Percentiles rank a stretch among this genome's conserved stretches.
Evolutionary conservation across 768 basidiomycete species (phyloP).

Genomic region (Agaricus subrufescens): DNA sequence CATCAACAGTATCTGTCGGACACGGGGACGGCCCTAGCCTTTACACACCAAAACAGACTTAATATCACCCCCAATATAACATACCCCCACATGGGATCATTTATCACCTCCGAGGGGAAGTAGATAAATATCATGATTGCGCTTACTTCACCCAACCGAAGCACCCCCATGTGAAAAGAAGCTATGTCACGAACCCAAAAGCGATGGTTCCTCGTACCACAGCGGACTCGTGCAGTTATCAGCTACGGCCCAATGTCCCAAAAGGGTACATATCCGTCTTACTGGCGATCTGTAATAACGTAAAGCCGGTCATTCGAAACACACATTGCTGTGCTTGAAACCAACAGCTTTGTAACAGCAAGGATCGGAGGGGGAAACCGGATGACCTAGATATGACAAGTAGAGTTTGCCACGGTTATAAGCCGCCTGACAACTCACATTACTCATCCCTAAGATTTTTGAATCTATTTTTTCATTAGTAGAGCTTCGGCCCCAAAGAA

Average conservation of each 20-base stretch:
- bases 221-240: background rate
- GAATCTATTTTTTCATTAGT: background rate
- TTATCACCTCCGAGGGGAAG: too few relatives aligned
- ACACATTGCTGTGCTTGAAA: background rate
- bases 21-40: too few relatives aligned
- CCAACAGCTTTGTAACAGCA: background rate
- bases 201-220: background rate
- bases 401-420: background rate
- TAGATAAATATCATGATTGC: background rate
- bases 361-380: background rate
- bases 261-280: background rate
- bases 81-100: too few relatives aligned
- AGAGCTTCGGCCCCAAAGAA: background rate
- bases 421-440: background rate
- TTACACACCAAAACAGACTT: background rate
- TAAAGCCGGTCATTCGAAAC: background rate
- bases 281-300: background rate
- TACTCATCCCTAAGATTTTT: background rate
- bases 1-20: too few relatives aligned
- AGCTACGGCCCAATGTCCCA: background rate
- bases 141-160: background rate
- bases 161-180: background rate
- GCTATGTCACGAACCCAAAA: background rate
- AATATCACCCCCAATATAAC: background rate
- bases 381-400: background rate